Base-by-base conservation (phyloP, 257 asterid genomes). In the Solanum verrucosum region DNA sequence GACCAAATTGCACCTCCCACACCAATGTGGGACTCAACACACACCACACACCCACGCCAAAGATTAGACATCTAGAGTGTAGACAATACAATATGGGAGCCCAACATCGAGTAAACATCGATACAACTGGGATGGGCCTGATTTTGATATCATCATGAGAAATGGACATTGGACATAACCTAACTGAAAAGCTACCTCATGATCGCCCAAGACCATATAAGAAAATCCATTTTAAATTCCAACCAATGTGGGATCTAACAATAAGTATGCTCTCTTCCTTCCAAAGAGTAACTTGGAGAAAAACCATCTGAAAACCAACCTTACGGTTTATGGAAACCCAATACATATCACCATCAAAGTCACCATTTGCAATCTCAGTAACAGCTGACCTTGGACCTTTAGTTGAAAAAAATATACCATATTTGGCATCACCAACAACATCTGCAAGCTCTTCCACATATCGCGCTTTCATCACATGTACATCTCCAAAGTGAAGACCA, bases 261-360 rank as follows among this genome's bases (percentile, higher is more conserved):
- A 63, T 33, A 84, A 59, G 33, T 59, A 49, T 7, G 73, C 46
- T 42, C 83, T 49, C 68, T 85, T 68, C 87, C 74, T 85, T 35
- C 49, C 5, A 60, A 85, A 21, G 38, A 75, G 78, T 23, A 7
- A 25, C 65, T 42, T 21, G 2, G 25, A 40, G 70, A 42, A 86
- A 27, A 8, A 70, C 29, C 40, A 68, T 25, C 88, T 49, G 85
- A 16, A 38, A 71, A 89, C 92, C 75, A 85, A 96, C 98, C 98
- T 92, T 93, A n/a, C 94, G 95, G 85, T 96, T 93, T 84, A 95
- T 93, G 35, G 99, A 96, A 91, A 96, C 93, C 98, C 96, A 95
- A 72, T 95, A 95, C 89, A 67, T 84, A 85, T 96, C 99, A 13
- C 98, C 99, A 86, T 95, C 99, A 83, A 95, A 96, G 90, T 96